Conservation (phyloP, 208 protist genomes). For the Tritrichomonas foetus region DNA sequence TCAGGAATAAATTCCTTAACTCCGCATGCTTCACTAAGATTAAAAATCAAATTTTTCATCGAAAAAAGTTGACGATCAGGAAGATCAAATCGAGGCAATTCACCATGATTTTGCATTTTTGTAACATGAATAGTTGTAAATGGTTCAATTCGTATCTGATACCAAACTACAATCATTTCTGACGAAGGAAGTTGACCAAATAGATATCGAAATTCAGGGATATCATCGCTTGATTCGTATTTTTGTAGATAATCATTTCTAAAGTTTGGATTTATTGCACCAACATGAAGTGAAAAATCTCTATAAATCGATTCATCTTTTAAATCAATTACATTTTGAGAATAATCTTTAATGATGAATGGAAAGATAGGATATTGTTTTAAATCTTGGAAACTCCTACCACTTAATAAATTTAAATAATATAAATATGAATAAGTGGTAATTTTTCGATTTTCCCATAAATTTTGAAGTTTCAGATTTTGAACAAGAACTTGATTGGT, state of each 20-base stretch:
- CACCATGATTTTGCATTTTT: conserved; percentile 42
- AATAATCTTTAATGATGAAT: conserved; percentile 59
- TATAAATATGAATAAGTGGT: background rate
- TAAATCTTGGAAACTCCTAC: background rate
- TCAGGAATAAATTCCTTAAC: conserved; percentile 21
- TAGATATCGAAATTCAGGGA: background rate
- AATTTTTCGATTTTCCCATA: background rate
- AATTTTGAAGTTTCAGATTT: no score
- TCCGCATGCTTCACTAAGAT: background rate
- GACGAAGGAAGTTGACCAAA: conserved; percentile 41
- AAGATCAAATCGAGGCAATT: conserved; percentile 29
- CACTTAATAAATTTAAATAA: background rate
- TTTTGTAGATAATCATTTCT: background rate
- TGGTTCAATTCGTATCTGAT: conserved; percentile 50
- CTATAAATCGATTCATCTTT: background rate
- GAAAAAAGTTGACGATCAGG: background rate
- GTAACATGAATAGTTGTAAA: conserved; percentile 43
- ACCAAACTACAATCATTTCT: conserved; percentile 46
- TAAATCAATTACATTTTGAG: background rate
- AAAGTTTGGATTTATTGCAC: background rate
- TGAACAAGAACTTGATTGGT: no score
- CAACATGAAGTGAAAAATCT: background rate
- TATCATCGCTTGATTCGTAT: background rate
- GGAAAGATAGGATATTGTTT: conserved; percentile 48
- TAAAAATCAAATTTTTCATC: background rate